Evolutionary conservation across 441 rosid species (phyloP).

Genomic region (Erodium moschatum): DNA sequence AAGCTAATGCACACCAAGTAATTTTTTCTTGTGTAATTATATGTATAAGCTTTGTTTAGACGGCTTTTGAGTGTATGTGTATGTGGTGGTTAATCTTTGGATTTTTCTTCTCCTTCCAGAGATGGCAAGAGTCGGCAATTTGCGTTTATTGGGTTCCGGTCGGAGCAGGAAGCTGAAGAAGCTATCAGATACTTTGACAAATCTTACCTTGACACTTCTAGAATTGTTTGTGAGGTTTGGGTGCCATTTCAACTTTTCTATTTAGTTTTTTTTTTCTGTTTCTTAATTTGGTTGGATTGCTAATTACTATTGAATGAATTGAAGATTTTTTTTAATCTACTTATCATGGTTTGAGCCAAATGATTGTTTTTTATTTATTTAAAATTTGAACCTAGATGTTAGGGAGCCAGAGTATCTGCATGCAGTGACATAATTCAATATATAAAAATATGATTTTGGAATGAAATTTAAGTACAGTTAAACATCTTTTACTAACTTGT

Average conservation of each 20-base stretch:
- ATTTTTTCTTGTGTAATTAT: background rate
- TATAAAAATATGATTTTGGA: background rate
- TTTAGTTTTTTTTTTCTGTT: slow-evolving; percentile 2
- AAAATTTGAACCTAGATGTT: too few relatives aligned
- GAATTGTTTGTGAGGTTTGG: slow-evolving; percentile 67
- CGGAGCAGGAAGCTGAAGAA: slow-evolving; percentile 60
- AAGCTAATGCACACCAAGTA: slow-evolving; percentile 64
- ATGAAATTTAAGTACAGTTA: background rate
- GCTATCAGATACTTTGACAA: slow-evolving; percentile 70
- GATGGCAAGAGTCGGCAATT: slow-evolving; percentile 84
- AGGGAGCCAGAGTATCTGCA: too few relatives aligned
- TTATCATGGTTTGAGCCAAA: background rate
- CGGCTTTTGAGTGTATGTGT: background rate
- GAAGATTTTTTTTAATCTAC: slow-evolving; percentile 1
- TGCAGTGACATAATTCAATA: background rate
- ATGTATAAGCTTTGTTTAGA: too few relatives aligned
- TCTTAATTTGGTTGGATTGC: background rate
- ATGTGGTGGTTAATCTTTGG: slow-evolving; percentile 2
- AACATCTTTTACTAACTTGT: background rate
- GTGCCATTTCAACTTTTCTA: background rate
- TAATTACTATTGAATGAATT: background rate
- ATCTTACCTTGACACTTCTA: slow-evolving; percentile 54
- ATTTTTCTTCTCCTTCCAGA: slow-evolving; percentile 25
- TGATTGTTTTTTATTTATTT: too few relatives aligned
- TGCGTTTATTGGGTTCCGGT: slow-evolving; percentile 81